Base-by-base conservation (phyloP, 2,329 filamentous ascomycete genomes). In the Exserohilum rostratum region DNA sequence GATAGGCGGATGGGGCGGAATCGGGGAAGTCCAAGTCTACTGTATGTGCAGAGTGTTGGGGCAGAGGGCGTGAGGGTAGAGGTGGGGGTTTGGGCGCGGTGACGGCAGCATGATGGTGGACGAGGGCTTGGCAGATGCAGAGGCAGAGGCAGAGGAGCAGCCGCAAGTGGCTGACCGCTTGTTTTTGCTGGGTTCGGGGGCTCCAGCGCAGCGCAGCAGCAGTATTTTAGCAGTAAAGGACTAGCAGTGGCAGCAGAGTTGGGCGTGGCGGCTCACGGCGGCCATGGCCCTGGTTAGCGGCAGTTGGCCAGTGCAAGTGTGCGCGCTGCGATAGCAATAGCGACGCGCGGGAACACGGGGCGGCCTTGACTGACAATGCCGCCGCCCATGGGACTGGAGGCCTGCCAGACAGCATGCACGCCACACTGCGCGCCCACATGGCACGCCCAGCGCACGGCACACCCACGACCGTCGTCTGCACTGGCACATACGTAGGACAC, bases 91-190 rank as follows among this genome's bases (percentile, higher is more conserved):
- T 15, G 38, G 18, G 38, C n/a, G 7, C 13, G 39, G 42, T 60
- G 63, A 63, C 61, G 55, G 49, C 45, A 55, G 43, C 40, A 57
- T 59, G 58, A 40, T 35, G 17, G 13, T 3, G 38, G 38, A 5
- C 38, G 38, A 25, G 12, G 6, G 9, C 39, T 42, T 42, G 39
- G 38, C 27, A 29, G 4, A 31, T 4, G 9, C 17, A 29, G 11
- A 17, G 42, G 29, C 13, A 17, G 22, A 45, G 52, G 35, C 30
- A 44, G 34, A 35, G 42, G 31, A 15, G 50, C 30, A 38, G 37
- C 22, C 40, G 25, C 43, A 27, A 43, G 50, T 52, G 50, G 37
- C 46, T 44, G 50, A 48, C 46, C 25, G 46, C 39, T 22, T 29
- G 17, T 17, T 34, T 33, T 34, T 38, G 22, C 22, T 25, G 33